These are phyloP conservation scores for Handroanthus guayacan DNA, from an alignment of 257 asterid species.

Conservation along the genomic window DNA sequence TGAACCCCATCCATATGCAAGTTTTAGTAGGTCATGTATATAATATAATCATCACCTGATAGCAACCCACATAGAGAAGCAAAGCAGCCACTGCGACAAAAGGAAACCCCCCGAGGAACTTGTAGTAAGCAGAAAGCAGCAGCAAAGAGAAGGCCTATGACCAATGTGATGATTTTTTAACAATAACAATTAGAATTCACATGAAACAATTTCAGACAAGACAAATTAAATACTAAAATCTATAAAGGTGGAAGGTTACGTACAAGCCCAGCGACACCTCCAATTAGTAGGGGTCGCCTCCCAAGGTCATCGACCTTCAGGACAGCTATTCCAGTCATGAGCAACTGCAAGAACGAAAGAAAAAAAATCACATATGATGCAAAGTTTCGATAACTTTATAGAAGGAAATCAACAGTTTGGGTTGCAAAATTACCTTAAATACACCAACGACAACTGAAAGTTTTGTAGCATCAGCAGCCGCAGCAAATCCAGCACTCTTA, in stretches of 20 bases:
- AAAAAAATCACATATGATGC: not conserved
- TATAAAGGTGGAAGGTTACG: slow-evolving; percentile 39
- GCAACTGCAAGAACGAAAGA: slow-evolving; percentile 54
- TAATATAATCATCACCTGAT: slow-evolving; percentile 65
- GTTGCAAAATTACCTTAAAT: slow-evolving; percentile 71
- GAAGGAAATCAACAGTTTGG: not conserved
- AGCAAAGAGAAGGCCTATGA: slow-evolving; percentile 83
- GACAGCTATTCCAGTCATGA: slow-evolving; percentile 95
- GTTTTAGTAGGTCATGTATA: slow-evolving; percentile 4
- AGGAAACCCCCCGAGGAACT: slow-evolving; percentile 83
- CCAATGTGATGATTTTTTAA: slow-evolving; percentile 21
- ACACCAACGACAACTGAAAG: slow-evolving; percentile 88
- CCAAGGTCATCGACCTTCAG: slow-evolving; percentile 96
- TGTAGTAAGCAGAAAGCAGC: slow-evolving; percentile 96
- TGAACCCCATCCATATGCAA: not conserved
- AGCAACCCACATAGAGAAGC: slow-evolving; percentile 95
- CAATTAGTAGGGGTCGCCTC: slow-evolving; percentile 88
- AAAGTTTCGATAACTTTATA: not conserved
- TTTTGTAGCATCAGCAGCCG: slow-evolving; percentile 95
- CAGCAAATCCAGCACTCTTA: slow-evolving; percentile 96
- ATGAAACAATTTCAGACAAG: slow-evolving; percentile 2
- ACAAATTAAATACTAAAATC: slow-evolving; percentile 11
- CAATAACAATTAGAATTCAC: slow-evolving; percentile 2
- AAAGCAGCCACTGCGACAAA: slow-evolving; percentile 89
- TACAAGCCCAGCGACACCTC: slow-evolving; percentile 92